Evolutionary conservation across 805 yeast genomes (phyloP), one percentile per base, ranked within the genome.

Genomic region (Metschnikowia aberdeeniae): DNA sequence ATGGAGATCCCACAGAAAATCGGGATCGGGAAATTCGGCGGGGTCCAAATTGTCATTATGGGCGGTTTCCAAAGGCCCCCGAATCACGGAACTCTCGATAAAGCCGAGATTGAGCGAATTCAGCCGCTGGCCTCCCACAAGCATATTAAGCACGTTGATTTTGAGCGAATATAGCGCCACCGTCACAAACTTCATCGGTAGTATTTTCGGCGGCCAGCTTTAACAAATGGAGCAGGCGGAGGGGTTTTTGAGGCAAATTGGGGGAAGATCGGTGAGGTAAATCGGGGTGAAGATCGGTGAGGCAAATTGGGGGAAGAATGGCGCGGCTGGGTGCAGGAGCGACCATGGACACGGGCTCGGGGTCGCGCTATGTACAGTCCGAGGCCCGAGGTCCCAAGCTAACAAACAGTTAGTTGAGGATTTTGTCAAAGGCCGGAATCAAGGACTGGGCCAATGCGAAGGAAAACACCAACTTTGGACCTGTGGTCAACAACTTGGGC

Each of bases 401-500:
- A n/a, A 5, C 31, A 11, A 29, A 1, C 30, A 24, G 9, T 44
- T 61, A 64, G 51, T 68, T 70, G 53, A 88, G 66, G 46, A 84
- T 55, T 56, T 81, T 81, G 67, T 93, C 99, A 59, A 90, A 89
- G 49, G 95, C 95, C 49, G 99, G 99, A 57, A 93, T 93, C 73
- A 93, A 80, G 34, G 96, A 78, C 74, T 92, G 99, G 36, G 99
- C 99, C 66, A 92, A 73, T 8, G 99, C 99, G 63, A 92, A 92
- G n/a, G 96, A 88, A 67, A 93, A 93, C 44, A 93, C 99, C 60
- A 93, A 80, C 74, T 93, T 93, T 45, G 99, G 99, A 56, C 99
- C 99, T 30, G 99, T 90, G 40, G 99, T 93, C 67, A 93, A 78
- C 62, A 93, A 78, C 71, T 93, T 93, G 50, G 99, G 99, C 49